A percentile compares a stretch with the other conserved stretches of the same genome.
These are phyloP conservation scores for Rhododendron ferrugineum DNA, from an alignment of 148 eudicot genomes.

Conservation along the genomic window DNA sequence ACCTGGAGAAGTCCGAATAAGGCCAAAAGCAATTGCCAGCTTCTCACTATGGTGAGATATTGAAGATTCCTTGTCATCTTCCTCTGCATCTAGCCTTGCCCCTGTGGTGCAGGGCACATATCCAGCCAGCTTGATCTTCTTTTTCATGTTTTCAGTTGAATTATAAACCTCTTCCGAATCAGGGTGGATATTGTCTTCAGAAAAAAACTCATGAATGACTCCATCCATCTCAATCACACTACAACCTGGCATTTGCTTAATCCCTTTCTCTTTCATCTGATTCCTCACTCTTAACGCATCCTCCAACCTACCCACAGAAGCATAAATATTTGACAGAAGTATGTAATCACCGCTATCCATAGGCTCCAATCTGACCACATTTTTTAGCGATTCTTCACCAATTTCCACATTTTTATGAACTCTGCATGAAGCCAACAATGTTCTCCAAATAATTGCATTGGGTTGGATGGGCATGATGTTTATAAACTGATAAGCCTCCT, in stretches of 20 bases:
- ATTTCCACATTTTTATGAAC: conserved; percentile 27
- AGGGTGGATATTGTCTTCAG: conserved; percentile 29
- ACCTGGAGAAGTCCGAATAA: conserved; percentile 29
- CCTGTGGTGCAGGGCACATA: conserved; percentile 28
- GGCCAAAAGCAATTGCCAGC: conserved; percentile 41
- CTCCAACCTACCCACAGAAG: conserved; percentile 31
- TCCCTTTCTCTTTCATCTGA: conserved; percentile 25
- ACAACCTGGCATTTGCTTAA: conserved; percentile 36
- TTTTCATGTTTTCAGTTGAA: conserved; percentile 23
- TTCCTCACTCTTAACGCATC: conserved; percentile 26
- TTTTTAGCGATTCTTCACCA: conserved; percentile 31
- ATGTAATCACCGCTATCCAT: conserved; percentile 32
- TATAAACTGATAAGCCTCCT: conserved; percentile 34
- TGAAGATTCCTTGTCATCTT: conserved; percentile 32
- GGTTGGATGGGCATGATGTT: conserved; percentile 36
- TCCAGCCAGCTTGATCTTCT: conserved; percentile 31
- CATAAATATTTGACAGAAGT: conserved; percentile 29
- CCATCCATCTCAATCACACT: conserved; percentile 33
- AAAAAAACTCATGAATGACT: conserved; percentile 29
- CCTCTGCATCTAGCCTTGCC: conserved; percentile 38
- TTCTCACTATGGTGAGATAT: conserved; percentile 43
- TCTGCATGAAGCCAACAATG: conserved; percentile 35
- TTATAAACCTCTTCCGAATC: conserved; percentile 18
- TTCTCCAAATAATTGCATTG: conserved; percentile 37
- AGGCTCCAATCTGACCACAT: conserved; percentile 21